A percentile compares a stretch with the other conserved stretches of the same genome.
These are phyloP conservation scores for Mortierella sp. DNA, from an alignment of 371 early-diverging fungal genomes.

Conservation along the genomic window DNA sequence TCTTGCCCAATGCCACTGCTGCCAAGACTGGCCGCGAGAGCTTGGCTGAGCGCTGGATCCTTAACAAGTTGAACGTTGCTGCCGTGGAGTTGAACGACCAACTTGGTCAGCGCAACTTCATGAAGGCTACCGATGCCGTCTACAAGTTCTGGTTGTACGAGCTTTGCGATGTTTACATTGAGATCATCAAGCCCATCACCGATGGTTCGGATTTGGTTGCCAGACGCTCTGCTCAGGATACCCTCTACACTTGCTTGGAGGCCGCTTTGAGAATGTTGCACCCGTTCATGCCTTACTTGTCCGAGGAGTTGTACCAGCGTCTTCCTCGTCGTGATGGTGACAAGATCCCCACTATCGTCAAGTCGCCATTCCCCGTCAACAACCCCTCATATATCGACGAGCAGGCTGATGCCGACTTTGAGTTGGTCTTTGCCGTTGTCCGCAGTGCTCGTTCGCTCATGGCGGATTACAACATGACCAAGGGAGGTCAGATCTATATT, in stretches of 20 bases:
- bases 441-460: constrained; percentile 83
- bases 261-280: constrained; percentile 94
- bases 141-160: constrained; percentile 98
- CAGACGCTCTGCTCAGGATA: constrained; percentile 80
- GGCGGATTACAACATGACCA: constrained; percentile 73
- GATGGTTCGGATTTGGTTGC: constrained; percentile 71
- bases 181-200: constrained; percentile 91
- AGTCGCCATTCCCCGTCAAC: constrained; percentile 74
- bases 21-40: constrained; percentile 85
- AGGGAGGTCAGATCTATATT: constrained; percentile 61
- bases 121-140: constrained; percentile 92
- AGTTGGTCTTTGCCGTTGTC: constrained; percentile 80
- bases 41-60: constrained; percentile 94
- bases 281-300: constrained; percentile 99
- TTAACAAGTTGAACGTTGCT: constrained; percentile 90
- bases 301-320: constrained; percentile 99
- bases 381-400: constrained; percentile 62
- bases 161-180: constrained; percentile 98
- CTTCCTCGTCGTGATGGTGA: constrained; percentile 81
- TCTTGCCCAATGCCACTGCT: constrained; percentile 73
- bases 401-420: constrained; percentile 83
- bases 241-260: constrained; percentile 95
- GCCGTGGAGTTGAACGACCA: constrained; percentile 81
- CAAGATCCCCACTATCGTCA: constrained; percentile 69
- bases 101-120: constrained; percentile 93